phyloP scores from a whole-genome alignment of 2,329 filamentous ascomycete genomes.

The Trichoderma endophyticum region DNA sequence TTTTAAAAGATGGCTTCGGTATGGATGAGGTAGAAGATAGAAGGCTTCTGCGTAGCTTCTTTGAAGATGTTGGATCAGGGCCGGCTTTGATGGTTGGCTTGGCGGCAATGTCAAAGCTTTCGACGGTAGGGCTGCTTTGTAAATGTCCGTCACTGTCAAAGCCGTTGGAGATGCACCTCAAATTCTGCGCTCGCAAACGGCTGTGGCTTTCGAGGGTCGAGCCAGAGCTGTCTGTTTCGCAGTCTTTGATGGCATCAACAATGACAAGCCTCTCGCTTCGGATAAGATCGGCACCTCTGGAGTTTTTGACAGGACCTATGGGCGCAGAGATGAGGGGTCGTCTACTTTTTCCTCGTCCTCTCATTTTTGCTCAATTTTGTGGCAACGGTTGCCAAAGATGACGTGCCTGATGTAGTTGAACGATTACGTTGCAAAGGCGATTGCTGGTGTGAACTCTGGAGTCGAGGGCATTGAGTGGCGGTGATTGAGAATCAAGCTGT shows the following conservation, averaged over 20 bases:
- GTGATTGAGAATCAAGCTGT: background rate
- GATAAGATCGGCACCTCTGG: conserved; percentile 34
- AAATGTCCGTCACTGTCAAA: conserved; percentile 28
- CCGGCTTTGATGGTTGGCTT: conserved; percentile 23
- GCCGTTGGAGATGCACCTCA: conserved; percentile 32
- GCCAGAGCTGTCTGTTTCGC: conserved; percentile 24
- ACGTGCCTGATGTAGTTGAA: background rate
- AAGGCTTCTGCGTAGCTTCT: conserved; percentile 22
- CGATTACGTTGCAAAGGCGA: background rate
- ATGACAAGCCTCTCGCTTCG: conserved; percentile 36
- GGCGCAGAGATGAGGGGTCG: conserved; percentile 36
- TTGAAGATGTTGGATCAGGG: conserved; percentile 9
- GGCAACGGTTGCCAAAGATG: background rate
- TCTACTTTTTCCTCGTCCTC: conserved; percentile 22
- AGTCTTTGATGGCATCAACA: conserved; percentile 37
- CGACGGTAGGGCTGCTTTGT: conserved; percentile 30
- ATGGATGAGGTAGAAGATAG: conserved; percentile 20
- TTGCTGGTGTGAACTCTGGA: background rate
- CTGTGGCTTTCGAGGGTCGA: conserved; percentile 17
- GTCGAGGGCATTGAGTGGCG: background rate
- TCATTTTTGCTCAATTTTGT: background rate
- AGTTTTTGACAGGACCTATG: conserved; percentile 38
- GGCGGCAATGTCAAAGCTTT: conserved; percentile 29
- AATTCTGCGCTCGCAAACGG: conserved; percentile 19
- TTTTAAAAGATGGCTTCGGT: conserved; percentile 16